Percentiles rank a stretch among this genome's conserved stretches.
Evolutionary conservation across 768 basidiomycete species (phyloP).

Genomic region (Trametes cingulata): DNA sequence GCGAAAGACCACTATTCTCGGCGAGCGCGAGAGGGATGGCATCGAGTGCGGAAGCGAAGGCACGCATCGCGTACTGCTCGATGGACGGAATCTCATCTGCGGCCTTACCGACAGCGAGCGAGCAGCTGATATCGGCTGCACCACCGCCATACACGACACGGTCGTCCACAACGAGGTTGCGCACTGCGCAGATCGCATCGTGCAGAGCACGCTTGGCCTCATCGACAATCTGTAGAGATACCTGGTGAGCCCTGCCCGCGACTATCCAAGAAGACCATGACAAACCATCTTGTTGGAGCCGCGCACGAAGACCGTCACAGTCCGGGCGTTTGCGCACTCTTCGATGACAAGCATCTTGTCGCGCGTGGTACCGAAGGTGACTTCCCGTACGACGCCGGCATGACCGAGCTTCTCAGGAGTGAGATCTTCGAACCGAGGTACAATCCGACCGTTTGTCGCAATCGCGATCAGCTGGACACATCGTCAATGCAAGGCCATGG

Average conservation of each 20-base stretch:
- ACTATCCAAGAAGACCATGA: not conserved
- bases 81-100: conserved; percentile 98
- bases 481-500: not conserved
- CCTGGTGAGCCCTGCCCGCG: too few species aligned
- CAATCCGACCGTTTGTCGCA: conserved; percentile 96
- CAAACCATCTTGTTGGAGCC: conserved; percentile 98
- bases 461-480: conserved; percentile 85
- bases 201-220: conserved; percentile 98
- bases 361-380: conserved; percentile 95
- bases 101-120: conserved; percentile 89
- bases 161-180: conserved; percentile 93
- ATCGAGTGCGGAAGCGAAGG: conserved; percentile 95
- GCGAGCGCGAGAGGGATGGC: conserved; percentile 94
- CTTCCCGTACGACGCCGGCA: conserved; percentile 91
- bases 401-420: conserved; percentile 87
- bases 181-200: conserved; percentile 96
- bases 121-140: conserved; percentile 94
- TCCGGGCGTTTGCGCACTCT: conserved; percentile 94
- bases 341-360: conserved; percentile 99
- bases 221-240: conserved; percentile 80
- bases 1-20: conserved; percentile 95
- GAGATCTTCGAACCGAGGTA: conserved; percentile 97
- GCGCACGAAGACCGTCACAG: conserved; percentile 95
- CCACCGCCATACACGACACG: conserved; percentile 98
- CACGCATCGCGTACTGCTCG: conserved; percentile 99